Base-by-base conservation (phyloP, 176 grass and related monocot genomes). In the Oryza rufipogon region DNA sequence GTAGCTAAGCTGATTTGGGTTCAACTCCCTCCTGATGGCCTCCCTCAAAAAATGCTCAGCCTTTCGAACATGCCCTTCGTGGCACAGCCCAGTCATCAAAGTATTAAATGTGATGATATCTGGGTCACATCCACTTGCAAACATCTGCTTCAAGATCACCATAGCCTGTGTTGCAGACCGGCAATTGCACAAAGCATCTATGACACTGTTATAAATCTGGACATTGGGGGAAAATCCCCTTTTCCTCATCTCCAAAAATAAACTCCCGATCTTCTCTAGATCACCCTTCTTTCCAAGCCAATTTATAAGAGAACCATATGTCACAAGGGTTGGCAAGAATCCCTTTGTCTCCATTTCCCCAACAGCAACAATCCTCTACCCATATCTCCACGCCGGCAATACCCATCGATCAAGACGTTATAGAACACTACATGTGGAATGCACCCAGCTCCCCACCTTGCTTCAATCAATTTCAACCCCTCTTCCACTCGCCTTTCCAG, bases 51-150 rank as follows among this genome's bases (percentile, higher is more conserved):
- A 75, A 19, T 7, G 69, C 82, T 93, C 75, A 77, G 90, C 90
- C 64, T 84, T 67, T 49, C 0, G 64, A 80, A 86, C 49, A 77
- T 41, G 73, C 9, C 88, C 87, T 81, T 90, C 86, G 73, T 41
- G 76, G 79, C 90, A 92, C 77, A 89, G 61, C 0, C 60, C 81
- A 72, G 88, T 86, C 66, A 97, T 97, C 83, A 94, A 75, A 84
- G 87, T 88, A 78, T 89, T 94, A 64, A 92, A 97, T 0, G 92
- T 97, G 45, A 94, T 30, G 2, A 89, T 12, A 88, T 97, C 92
- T 2, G 75, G 80, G 26, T 91, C 81, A 26, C 81, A 77, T 0
- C 80, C 84, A 67, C 46, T 84, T 32, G 48, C 79, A 70, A 95
- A 86, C 92, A 95, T 97, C 80, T 90, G 84, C 72, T 91, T 89